phyloP scores from a whole-genome alignment of 345 rosid species.

The Cardamine occulta region DNA sequence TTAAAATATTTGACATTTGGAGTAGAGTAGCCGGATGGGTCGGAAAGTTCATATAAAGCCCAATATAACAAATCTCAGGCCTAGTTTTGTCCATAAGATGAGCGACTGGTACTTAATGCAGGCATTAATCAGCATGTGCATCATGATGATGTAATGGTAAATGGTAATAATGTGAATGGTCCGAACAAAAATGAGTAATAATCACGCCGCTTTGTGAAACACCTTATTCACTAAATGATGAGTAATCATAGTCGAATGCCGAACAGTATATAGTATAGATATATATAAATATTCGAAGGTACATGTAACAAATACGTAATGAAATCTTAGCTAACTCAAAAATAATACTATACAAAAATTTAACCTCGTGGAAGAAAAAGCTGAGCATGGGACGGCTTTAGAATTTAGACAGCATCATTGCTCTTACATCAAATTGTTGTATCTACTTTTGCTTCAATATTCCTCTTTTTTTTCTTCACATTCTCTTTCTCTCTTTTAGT shows the following conservation, averaged over 20 bases:
- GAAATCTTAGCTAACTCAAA: conserved; percentile 9
- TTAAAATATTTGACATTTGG: not conserved
- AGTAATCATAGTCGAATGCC: conserved; percentile 30
- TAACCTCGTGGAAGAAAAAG: conserved; percentile 39
- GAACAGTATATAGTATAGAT: conserved; percentile 19
- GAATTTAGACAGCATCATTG: conserved; percentile 46
- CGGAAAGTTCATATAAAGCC: conserved; percentile 15
- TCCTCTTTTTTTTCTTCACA: conserved; percentile 35
- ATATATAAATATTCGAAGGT: not conserved
- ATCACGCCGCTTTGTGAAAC: conserved; percentile 36
- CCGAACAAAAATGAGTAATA: conserved; percentile 24
- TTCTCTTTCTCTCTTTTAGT: conserved; percentile 29
- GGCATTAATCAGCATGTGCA: conserved; percentile 24
- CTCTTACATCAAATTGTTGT: conserved; percentile 42
- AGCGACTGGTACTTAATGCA: conserved; percentile 17
- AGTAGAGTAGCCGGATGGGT: not conserved
- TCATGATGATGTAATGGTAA: conserved; percentile 24
- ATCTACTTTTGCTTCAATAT: conserved; percentile 36
- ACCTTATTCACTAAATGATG: conserved; percentile 30
- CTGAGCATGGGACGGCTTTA: conserved; percentile 46
- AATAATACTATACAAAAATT: not conserved
- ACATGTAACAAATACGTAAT: conserved; percentile 12
- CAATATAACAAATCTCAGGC: not conserved
- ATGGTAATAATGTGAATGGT: conserved; percentile 27
- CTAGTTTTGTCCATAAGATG: not conserved